Evolutionary conservation across 345 rosid species (phyloP), one percentile per base, ranked within the genome.

Genomic region (Gossypium longicalyx): DNA sequence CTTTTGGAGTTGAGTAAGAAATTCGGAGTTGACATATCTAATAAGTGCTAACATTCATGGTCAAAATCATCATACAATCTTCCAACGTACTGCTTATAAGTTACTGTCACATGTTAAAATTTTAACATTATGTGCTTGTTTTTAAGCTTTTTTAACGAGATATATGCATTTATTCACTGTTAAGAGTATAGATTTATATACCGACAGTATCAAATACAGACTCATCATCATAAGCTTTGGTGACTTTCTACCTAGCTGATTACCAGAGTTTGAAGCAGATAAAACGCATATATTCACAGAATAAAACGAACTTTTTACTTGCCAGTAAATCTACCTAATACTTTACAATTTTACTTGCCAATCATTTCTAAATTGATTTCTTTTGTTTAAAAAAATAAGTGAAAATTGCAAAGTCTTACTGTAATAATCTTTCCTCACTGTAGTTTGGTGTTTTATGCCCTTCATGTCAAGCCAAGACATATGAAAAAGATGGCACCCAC

Each of bases 11-110:
- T 3, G 19, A 56, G 59, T 56, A 41, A 49, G 78, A 79, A 63
- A 19, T 76, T 74, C 76, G n/a, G 69, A 63, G 80, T 78, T 82
- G 78, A 71, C 77, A 78, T 11, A 70, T 43, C 58, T 22, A 53
- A 71, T 63, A 79, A 75, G 58, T 59, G 71, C 67, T 60, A 20
- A 19, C 25, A 25, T 58, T 53, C 15, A 7, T 62, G 72, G 85
- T 83, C 77, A 77, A 78, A 74, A 67, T 71, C 75, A 48, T 23
- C 71, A 13, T 81, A 23, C 80, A 47, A 72, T 73, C 70, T 64
- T 68, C 12, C 56, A 47, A 59, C 29, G 34, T 49, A 67, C 66
- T 76, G 78, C 73, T 73, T 69, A 34, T 34, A 34, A 34, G 41
- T 34, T 34, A 34, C 41, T 16, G 17, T 6, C 6, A 51, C 2